Evolutionary conservation across 2,329 filamentous ascomycete species (phyloP).

Genomic region (Fusarium sp.): DNA sequence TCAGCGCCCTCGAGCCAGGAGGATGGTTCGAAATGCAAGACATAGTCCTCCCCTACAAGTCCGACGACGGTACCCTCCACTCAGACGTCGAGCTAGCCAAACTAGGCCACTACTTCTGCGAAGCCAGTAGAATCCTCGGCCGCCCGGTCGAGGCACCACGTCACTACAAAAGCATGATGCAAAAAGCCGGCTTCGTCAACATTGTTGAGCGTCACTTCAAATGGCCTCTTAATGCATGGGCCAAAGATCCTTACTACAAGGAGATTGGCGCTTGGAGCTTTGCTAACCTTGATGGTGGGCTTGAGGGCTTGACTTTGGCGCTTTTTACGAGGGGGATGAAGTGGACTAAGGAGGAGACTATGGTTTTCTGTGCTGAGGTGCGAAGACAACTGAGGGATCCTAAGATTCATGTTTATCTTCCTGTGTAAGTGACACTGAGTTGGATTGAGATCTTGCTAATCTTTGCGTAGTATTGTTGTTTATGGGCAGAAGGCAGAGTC

Average conservation of each 20-base stretch:
- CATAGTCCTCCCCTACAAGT: neutral
- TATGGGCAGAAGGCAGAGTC: constrained; percentile 5
- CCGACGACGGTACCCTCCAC: neutral
- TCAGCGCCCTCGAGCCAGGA: neutral
- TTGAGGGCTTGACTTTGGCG: neutral
- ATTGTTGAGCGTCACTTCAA: neutral
- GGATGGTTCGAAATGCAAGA: neutral
- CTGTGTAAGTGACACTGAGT: neutral
- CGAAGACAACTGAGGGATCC: neutral
- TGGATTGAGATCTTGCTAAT: neutral
- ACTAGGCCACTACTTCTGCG: neutral
- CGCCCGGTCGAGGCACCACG: neutral
- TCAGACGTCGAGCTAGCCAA: neutral
- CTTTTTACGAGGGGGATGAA: neutral
- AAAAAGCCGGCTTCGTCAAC: neutral
- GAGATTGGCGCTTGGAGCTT: neutral
- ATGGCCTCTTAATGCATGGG: neutral
- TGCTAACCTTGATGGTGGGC: neutral
- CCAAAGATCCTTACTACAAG: neutral
- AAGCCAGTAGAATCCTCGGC: neutral
- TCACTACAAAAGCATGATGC: neutral
- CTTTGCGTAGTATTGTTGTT: neutral
- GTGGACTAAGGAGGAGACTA: neutral
- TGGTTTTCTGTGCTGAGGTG: neutral
- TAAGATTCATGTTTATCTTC: neutral